A percentile compares a stretch with the other conserved stretches of the same genome.
These are phyloP conservation scores for Stipa capillata DNA, from an alignment of 176 grass and related monocot species.

Conservation along the genomic window DNA sequence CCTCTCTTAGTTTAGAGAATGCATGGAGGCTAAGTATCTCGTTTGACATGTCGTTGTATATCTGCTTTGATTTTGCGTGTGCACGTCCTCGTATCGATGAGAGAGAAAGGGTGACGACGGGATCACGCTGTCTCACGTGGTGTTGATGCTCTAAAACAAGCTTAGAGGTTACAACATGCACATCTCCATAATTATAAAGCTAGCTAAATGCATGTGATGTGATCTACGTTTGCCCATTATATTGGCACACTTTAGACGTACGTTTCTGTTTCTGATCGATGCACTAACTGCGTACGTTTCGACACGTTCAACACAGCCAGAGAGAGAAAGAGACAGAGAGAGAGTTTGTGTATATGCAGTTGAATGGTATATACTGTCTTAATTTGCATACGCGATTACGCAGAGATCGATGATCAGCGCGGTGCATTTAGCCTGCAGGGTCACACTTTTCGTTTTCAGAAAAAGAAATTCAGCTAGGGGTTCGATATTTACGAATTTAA, in stretches of 20 bases:
- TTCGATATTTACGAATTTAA: no score
- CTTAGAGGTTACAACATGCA: background rate
- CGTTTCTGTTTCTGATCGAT: background rate
- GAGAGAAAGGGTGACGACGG: background rate
- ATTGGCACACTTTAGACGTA: background rate
- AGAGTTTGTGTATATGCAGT: background rate
- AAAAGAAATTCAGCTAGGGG: no score
- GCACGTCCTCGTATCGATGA: background rate
- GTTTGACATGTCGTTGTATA: background rate
- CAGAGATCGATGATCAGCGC: no score
- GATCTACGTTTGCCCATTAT: background rate
- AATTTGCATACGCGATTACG: no score
- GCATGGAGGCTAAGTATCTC: background rate
- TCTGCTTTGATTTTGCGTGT: background rate
- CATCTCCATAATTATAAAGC: background rate
- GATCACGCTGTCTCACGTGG: slow-evolving; percentile 11
- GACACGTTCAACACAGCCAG: no score
- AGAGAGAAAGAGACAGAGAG: no score
- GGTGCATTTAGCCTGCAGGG: no score
- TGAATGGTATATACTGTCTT: no score
- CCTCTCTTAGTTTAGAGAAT: background rate
- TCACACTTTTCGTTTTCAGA: no score
- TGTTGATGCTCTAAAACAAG: background rate
- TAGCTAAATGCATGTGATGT: background rate
- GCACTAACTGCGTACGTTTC: background rate